Evolutionary conservation across 2,329 filamentous ascomycete species (phyloP), one percentile per base, ranked within the genome.

Genomic region (Trichophaea hybrida): DNA sequence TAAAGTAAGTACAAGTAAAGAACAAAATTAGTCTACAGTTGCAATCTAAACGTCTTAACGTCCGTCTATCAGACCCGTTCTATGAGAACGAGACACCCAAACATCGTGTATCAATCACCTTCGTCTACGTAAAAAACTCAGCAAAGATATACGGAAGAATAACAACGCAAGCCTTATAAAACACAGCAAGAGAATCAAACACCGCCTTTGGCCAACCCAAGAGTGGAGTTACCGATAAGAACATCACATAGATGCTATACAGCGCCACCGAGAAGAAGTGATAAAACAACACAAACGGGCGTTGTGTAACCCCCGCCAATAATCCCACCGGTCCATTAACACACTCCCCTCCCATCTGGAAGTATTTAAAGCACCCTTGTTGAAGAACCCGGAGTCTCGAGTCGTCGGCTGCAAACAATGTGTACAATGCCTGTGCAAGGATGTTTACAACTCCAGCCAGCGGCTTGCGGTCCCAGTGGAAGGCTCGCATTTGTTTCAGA

Each of bases 231-330:
- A 77, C 67, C 63, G 78, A 71, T 69, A 77, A 69, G 70, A 77
- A 75, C 64, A 83, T 73, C 48, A 83, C 73, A 85, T 86, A 94
- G 65, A 97, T 88, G 32, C 85, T 83, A 65, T 94, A 80, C 66
- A 97, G 82, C 2, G 93, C 93, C 35, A 98, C 93, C 33, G 83
- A 81, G 74, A 96, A 98, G 75, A 98, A 98, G 73, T 98, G 93
- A 71, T 85, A 86, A 67, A 93, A 83, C 43, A 98, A 81, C 43
- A 89, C 79, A 55, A 83, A 72, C 0, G 93, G 93, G 57, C 83
- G 80, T 54, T 83, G 80, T 65, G 94, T 83, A 59, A 97, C 78
- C 12, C 89, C 93, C 0, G 81, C 88, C 6, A 98, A 77, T 61
- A 98, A 75, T 34, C 86, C 86, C 50, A 85, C 82, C 2, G 93